These are phyloP conservation scores for Ichthyophthirius multifiliis DNA, from an alignment of 169 alveolate genomes.

Conservation along the genomic window DNA sequence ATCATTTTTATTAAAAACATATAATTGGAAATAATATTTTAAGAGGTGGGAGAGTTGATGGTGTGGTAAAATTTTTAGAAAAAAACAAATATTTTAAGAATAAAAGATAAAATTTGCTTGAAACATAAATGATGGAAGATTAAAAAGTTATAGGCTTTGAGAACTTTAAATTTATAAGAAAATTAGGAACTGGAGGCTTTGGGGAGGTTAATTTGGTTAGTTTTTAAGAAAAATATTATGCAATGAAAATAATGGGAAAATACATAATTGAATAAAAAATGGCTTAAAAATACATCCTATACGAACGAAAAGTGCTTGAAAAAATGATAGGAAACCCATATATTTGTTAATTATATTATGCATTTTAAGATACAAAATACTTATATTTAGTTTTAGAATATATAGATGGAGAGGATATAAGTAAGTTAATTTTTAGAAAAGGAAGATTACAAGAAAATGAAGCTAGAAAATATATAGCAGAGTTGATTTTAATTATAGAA, in stretches of 20 bases:
- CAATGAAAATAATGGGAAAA: constrained; percentile 32
- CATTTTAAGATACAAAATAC: neutral
- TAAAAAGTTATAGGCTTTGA: neutral
- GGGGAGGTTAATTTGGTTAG: constrained; percentile 28
- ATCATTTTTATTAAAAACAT: no score
- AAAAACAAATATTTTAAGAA: neutral
- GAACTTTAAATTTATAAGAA: neutral
- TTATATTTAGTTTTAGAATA: constrained; percentile 6
- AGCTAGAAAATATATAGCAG: constrained; percentile 41
- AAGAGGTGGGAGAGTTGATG: neutral
- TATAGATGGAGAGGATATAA: constrained; percentile 32
- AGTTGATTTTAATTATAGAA: constrained; percentile 49
- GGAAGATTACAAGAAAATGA: constrained; percentile 18
- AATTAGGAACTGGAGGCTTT: constrained; percentile 23
- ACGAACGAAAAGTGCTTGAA: neutral
- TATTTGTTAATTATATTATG: neutral
- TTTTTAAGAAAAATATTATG: constrained; percentile 25
- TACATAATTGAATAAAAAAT: neutral
- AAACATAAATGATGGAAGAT: neutral
- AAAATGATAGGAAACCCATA: neutral
- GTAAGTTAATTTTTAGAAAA: constrained; percentile 16
- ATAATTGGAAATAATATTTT: no score
- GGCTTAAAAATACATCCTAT: neutral
- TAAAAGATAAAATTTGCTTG: neutral
- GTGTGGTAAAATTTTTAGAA: neutral